Conservation (phyloP, 1,284 basidiomycete genomes). For the Puccinia hordei region DNA sequence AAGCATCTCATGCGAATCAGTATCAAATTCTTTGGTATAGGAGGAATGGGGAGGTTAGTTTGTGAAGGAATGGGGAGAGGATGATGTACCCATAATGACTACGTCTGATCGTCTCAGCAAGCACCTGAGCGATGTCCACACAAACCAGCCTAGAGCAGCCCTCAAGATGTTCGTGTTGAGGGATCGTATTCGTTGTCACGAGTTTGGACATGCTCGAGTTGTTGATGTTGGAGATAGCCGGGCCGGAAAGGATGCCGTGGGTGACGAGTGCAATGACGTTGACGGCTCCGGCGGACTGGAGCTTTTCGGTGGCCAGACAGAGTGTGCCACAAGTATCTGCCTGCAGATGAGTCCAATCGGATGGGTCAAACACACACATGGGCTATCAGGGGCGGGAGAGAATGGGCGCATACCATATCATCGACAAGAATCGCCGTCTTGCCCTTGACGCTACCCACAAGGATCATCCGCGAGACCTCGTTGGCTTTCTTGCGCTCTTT, state of each 20-base stretch:
- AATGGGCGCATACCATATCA: slow-evolving; percentile 71
- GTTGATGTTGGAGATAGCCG: slow-evolving; percentile 73
- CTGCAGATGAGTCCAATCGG: slow-evolving; percentile 19
- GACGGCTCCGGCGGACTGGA: slow-evolving; percentile 84
- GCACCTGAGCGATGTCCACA: slow-evolving; percentile 89
- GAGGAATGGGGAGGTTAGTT: neutral
- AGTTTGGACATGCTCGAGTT: slow-evolving; percentile 77
- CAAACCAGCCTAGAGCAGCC: slow-evolving; percentile 86
- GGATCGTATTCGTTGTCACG: slow-evolving; percentile 97
- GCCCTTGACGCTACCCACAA: slow-evolving; percentile 89
- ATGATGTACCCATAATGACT: slow-evolving; percentile 63
- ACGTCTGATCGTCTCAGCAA: slow-evolving; percentile 93
- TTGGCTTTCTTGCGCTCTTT: slow-evolving; percentile 99
- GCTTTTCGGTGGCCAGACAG: slow-evolving; percentile 83
- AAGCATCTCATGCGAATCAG: neutral
- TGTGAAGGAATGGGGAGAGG: neutral
- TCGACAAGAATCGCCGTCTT: slow-evolving; percentile 98
- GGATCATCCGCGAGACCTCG: slow-evolving; percentile 97
- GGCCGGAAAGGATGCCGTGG: slow-evolving; percentile 91
- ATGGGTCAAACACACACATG: neutral
- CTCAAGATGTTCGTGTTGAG: slow-evolving; percentile 77
- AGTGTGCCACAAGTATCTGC: slow-evolving; percentile 98
- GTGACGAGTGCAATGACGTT: slow-evolving; percentile 92
- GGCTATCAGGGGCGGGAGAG: neutral
- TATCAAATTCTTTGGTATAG: neutral